Evolutionary conservation across 2,329 filamentous ascomycete species (phyloP), one percentile per base, ranked within the genome.

Genomic region (Thermoascus crustaceus): DNA sequence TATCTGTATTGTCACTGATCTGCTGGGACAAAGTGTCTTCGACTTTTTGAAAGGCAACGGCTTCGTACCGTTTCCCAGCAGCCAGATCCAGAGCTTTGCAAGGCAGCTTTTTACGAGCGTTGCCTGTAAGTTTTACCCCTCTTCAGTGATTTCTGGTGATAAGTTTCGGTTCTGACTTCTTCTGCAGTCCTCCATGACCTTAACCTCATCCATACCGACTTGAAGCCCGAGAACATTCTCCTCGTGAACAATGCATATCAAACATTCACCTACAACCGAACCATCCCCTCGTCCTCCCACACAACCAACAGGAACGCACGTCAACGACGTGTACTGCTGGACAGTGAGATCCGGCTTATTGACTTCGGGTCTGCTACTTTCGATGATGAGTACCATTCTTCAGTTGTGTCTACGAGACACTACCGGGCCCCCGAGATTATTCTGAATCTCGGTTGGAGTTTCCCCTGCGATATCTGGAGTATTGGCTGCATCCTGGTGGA

Each of bases 41-140:
- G 91, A 98, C 64, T 98, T 98, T 50, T 72, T 98, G 31, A 98
- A 98, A 67, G 80, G 82, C 53, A 96, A 96, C 55, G 76, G 78
- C 45, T 98, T 98, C 55, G 87, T 94, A 11, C 91, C 91, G 1
- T 98, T 98, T 54, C 91, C 91, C 8, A 96, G 93, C 69, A 95
- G 88, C 47, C 91, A 98, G 62, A 98, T 98, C 40, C 91, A 96
- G 61, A 89, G 78, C 57, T 96, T 98, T 69, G 91, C 91, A 31
- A 79, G 89, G 32, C 91, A 98, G 58, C 71, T 98, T 10, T 84
- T 98, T 42, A 96, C 89, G n/a, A 96, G 89, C 53, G 93, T 98
- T 53, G 91, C 91, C 39, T 98, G 86, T 94, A 68, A 72, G 85
- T 78, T 10, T 10, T 29, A n/a, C n/a, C 18, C n/a, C 17, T 25